A percentile compares a stretch with the other conserved stretches of the same genome.
Evolutionary conservation across 116 monocot genomes (phyloP).

Genomic region (Iris pallida): DNA sequence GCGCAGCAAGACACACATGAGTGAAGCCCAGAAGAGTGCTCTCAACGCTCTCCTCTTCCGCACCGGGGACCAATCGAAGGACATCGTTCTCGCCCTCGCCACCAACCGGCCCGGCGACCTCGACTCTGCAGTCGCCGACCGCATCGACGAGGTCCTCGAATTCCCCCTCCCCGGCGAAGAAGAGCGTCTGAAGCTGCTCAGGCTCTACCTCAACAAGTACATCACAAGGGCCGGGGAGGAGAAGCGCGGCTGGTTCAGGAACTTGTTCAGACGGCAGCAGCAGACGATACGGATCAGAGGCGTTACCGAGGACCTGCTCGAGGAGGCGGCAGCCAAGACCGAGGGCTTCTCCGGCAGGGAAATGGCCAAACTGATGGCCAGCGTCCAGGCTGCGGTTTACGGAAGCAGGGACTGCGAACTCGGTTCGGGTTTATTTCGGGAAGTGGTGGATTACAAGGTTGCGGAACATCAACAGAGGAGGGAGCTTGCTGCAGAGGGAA

Average conservation of each 20-base stretch:
- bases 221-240: constrained; percentile 56
- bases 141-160: constrained; percentile 82
- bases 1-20: constrained; percentile 89
- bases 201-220: constrained; percentile 76
- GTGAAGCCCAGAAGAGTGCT: constrained; percentile 87
- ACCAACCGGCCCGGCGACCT: constrained; percentile 86
- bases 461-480: constrained; percentile 83
- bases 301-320: constrained; percentile 56
- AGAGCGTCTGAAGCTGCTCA: constrained; percentile 67
- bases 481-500: constrained; percentile 40
- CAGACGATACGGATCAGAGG: constrained; percentile 61
- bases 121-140: constrained; percentile 76
- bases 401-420: constrained; percentile 83
- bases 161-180: constrained; percentile 83
- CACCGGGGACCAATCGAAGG: constrained; percentile 83
- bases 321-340: constrained; percentile 67
- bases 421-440: constrained; percentile 47
- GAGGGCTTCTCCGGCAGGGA: constrained; percentile 83
- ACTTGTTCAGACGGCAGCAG: constrained; percentile 38
- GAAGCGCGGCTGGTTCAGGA: constrained; percentile 29
- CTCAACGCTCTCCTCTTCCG: constrained; percentile 90
- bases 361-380: constrained; percentile 80
- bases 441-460: constrained; percentile 86
- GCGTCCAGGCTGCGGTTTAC: constrained; percentile 81
- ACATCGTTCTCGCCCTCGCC: constrained; percentile 84